These are phyloP conservation scores for Amanita subjunquillea DNA, from an alignment of 768 basidiomycete genomes.

Conservation along the genomic window DNA sequence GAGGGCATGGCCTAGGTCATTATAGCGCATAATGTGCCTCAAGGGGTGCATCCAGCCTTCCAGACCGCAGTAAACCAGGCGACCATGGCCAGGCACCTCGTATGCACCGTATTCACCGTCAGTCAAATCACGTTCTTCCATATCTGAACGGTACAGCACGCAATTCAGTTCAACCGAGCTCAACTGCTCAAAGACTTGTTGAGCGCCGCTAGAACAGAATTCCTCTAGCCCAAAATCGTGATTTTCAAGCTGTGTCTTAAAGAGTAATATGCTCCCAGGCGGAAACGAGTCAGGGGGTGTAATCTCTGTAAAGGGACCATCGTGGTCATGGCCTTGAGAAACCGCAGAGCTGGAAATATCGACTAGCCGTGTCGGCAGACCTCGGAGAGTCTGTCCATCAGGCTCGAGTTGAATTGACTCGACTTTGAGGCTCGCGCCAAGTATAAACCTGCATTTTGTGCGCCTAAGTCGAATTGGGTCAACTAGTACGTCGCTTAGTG, in stretches of 20 bases:
- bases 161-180: slow-evolving; percentile 85
- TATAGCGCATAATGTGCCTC: slow-evolving; percentile 73
- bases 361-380: slow-evolving; percentile 60
- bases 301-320: slow-evolving; percentile 70
- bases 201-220: slow-evolving; percentile 62
- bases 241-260: slow-evolving; percentile 75
- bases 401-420: slow-evolving; percentile 43
- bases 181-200: slow-evolving; percentile 62
- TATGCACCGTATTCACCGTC: slow-evolving; percentile 74
- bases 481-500: slow-evolving; percentile 33
- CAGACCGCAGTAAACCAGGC: slow-evolving; percentile 83
- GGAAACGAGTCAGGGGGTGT: slow-evolving; percentile 83
- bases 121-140: slow-evolving; percentile 88
- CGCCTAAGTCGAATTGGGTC: slow-evolving; percentile 75
- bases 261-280: slow-evolving; percentile 92
- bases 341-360: slow-evolving; percentile 51
- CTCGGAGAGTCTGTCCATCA: slow-evolving; percentile 47
- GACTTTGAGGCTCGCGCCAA: slow-evolving; percentile 69
- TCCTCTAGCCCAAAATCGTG: slow-evolving; percentile 61
- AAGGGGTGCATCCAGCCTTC: slow-evolving; percentile 97
- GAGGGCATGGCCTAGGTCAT: slow-evolving; percentile 89
- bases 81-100: slow-evolving; percentile 64
- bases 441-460: slow-evolving; percentile 70
- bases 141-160: slow-evolving; percentile 76
- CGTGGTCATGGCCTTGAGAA: slow-evolving; percentile 51